Evolutionary conservation across 2,329 filamentous ascomycete species (phyloP), one percentile per base, ranked within the genome.

Genomic region (Zymoseptoria ardabiliae): DNA sequence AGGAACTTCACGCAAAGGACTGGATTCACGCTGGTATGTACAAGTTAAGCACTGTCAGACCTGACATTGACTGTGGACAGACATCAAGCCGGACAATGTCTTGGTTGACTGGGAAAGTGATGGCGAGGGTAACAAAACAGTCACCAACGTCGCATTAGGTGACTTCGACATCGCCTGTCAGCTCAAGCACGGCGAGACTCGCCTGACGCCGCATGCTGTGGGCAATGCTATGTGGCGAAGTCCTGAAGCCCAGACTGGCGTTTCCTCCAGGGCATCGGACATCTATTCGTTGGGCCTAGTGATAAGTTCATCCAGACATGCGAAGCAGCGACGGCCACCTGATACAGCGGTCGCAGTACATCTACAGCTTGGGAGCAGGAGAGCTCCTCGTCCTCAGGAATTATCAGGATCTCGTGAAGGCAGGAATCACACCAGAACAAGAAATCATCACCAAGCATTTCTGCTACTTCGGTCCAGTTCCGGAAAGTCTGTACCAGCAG

Each of bases 161-260:
- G 70, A 76, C 65, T 74, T 75, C 54, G 72, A 76, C 60, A 64
- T 73, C 56, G 67, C 70, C 64, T 72, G 64, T 58, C 71, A 74
- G 63, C 62, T 63, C n/a, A 62, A 73, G 62, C 59, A 61, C 48
- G 68, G 66, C 65, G 60, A 68, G 54, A 54, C 63, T 56, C 63
- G 63, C 61, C 59, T 66, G 19, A 70, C 66, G 5, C 66, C 62
- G 58, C 58, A 70, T 65, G 67, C 68, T 59, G 65, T 75, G 64
- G 73, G 72, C 13, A 75, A 76, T 62, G 69, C 61, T 20, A 76
- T 76, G 71, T 76, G 72, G 73, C 71, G 72, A 66, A 76, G 73
- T 66, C 74, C 69, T 57, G 73, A 76, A 69, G 71, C 67, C 59
- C 72, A 75, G 61, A 72, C 70, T 7, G 71, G 71, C 62, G 69